A percentile compares a stretch with the other conserved stretches of the same genome.
phyloP scores from a whole-genome alignment of 2,329 filamentous ascomycete species.

The Hymenotorrendiella dingleyae region DNA sequence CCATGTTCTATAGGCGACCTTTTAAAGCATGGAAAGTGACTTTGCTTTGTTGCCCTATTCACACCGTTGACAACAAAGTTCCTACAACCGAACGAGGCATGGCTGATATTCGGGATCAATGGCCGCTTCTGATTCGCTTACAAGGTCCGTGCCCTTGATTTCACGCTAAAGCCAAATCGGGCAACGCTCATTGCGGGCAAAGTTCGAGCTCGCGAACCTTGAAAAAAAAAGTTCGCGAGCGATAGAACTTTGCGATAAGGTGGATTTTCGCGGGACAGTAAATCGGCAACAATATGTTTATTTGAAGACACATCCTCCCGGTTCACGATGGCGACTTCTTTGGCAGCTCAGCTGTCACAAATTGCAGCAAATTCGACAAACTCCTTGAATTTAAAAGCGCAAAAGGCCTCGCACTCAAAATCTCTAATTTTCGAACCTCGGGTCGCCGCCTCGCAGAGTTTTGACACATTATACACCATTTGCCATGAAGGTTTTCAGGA shows the following conservation, averaged over 20 bases:
- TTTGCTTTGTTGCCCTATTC: too few species aligned
- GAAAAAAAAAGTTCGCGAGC: conserved; percentile 10
- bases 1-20: not conserved
- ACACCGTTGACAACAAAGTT: too few species aligned
- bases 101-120: too few species aligned
- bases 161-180: not conserved
- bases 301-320: conserved; percentile 2
- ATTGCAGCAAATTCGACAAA: conserved; percentile 87
- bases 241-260: conserved; percentile 6
- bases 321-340: conserved; percentile 66
- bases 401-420: conserved; percentile 86
- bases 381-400: conserved; percentile 86
- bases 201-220: not conserved
- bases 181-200: too few species aligned
- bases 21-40: too few species aligned
- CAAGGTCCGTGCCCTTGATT: not conserved
- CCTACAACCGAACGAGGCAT: too few species aligned
- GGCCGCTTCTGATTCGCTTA: not conserved
- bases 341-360: conserved; percentile 89
- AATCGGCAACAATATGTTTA: conserved; percentile 2
- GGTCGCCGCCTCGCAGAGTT: conserved; percentile 81
- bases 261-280: not conserved
- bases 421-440: conserved; percentile 89
- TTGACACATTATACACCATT: conserved; percentile 79
- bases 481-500: conserved; percentile 89